A percentile compares a stretch with the other conserved stretches of the same genome.
These are phyloP conservation scores for Colletotrichum siamense DNA, from an alignment of 2,329 filamentous ascomycete species.

Conservation along the genomic window DNA sequence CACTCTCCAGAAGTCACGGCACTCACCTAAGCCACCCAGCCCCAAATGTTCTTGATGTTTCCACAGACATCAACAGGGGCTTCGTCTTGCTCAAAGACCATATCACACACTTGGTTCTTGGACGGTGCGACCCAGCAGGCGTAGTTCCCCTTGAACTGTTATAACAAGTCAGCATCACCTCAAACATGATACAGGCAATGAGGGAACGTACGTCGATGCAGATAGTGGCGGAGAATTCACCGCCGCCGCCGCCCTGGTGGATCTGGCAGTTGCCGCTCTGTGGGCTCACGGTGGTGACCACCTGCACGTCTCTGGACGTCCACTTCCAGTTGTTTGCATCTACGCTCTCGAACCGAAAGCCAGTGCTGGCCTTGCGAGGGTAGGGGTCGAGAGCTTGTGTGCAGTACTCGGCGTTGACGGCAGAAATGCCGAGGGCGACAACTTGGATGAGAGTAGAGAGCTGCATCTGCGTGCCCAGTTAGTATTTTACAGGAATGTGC, in stretches of 20 bases:
- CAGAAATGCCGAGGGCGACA: neutral
- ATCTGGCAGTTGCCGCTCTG: neutral
- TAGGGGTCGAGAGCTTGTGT: neutral
- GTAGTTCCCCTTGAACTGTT: neutral
- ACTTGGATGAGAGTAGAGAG: neutral
- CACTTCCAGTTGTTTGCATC: neutral
- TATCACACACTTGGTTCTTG: neutral
- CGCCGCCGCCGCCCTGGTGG: conserved; percentile 7
- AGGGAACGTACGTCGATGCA: neutral
- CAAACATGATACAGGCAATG: neutral
- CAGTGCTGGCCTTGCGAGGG: neutral
- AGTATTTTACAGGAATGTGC: no score
- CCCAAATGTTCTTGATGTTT: neutral
- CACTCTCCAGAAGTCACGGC: rapidly evolving
- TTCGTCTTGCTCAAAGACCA: neutral
- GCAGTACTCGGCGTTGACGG: neutral
- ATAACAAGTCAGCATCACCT: neutral
- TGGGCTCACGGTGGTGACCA: neutral
- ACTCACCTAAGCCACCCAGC: neutral
- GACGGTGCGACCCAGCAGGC: neutral
- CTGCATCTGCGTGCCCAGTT: neutral
- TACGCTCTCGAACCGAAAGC: neutral
- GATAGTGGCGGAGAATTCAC: neutral
- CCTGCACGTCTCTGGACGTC: neutral
- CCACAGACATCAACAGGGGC: neutral